A percentile compares a stretch with the other conserved stretches of the same genome.
Conservation (phyloP, 345 rosid species). For the Dimocarpus longan region DNA sequence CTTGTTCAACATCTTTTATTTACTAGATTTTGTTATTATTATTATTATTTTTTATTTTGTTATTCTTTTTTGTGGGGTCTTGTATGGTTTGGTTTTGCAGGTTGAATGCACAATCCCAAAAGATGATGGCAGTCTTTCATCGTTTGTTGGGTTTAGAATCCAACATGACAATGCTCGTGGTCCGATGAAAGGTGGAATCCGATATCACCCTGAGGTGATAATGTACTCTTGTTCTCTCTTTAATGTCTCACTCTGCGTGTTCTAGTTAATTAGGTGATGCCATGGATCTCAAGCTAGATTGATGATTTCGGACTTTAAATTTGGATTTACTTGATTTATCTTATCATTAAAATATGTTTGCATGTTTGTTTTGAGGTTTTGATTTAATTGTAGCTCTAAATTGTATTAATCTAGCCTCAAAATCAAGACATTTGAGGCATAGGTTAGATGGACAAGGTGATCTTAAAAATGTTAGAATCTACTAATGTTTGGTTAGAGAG, state of each 20-base stretch:
- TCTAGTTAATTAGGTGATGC: not conserved
- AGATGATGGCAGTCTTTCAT: conserved; percentile 81
- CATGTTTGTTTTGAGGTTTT: not conserved
- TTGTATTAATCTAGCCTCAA: not conserved
- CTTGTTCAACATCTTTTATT: not conserved
- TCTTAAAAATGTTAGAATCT: not conserved
- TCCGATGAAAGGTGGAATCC: conserved; percentile 81
- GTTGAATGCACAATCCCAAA: conserved; percentile 89
- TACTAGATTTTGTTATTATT: not conserved
- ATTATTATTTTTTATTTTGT: not conserved
- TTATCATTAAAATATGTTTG: not conserved
- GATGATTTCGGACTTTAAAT: not conserved
- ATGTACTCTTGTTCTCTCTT: not conserved
- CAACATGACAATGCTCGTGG: conserved; percentile 96
- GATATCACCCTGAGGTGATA: conserved; percentile 63
- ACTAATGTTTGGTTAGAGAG: not conserved
- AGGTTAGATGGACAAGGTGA: too few relatives aligned
- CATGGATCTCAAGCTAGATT: not conserved
- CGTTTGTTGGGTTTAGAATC: conserved; percentile 82
- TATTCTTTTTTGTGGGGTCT: not conserved
- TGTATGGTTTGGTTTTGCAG: conserved; percentile 33
- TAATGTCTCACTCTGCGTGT: not conserved
- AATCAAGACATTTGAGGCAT: too few relatives aligned
- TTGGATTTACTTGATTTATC: not conserved
- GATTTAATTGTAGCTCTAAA: not conserved